Evolutionary conservation across 768 basidiomycete genomes (phyloP), one percentile per base, ranked within the genome.

Genomic region (Xanthoconium purpureum): DNA sequence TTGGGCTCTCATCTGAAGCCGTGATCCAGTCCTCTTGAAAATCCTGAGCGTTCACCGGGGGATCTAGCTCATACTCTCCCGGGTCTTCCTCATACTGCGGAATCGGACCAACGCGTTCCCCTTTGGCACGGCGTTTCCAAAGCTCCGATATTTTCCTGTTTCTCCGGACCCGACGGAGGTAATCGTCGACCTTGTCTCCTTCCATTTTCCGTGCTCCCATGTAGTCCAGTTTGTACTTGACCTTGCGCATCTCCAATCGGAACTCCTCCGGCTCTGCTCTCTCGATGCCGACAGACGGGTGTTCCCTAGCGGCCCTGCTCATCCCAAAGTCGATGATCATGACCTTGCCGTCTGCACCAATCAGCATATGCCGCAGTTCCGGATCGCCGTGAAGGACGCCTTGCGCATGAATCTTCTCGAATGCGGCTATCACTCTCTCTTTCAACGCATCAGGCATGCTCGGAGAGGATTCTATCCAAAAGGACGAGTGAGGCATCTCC

Each of bases 401-500:
- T 15, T 66, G 71, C 3, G 71, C 69, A 61, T 83, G 82, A 12
- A 83, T 65, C 58, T 77, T 74, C 52, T 75, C 68, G 58, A 80
- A 81, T 11, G 84, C 80, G 5, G 74, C 73, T 11, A 87, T 66
- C 54, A 80, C 78, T 33, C 73, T 73, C 53, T 78, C 73, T 67
- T 87, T 87, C 51, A 85, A 68, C 12, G 75, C 66, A 8, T 67
- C 61, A 5, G 84, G 83, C 84, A 87, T 86, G 42, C 74, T 76
- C 3, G 78, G 66, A 6, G 78, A 81, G 14, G 86, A 81, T 59
- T 85, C 79, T 57, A 84, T 77, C 84, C 85, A 86, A 66, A 85
- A 83, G 8, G 76, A 74, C 15, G 69, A 72, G 60, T 86, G 82
- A 1, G 85, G 85, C 15, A 79, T 70, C 60, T 80, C 82, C 75